Evolutionary conservation across 345 rosid species (phyloP).

Genomic region (Populus ilicifolia): DNA sequence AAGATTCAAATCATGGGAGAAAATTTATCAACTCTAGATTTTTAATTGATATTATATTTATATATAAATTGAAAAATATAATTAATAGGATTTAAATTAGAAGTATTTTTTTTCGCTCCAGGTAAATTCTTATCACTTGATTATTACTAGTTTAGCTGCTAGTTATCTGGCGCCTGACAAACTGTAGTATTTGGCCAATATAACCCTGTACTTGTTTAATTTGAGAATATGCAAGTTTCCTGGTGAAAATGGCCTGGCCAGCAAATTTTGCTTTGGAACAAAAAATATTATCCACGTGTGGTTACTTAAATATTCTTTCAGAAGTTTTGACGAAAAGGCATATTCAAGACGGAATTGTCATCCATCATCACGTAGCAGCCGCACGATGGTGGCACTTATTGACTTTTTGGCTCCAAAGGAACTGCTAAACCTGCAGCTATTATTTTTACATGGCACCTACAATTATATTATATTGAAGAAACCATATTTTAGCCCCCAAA

Average conservation of each 20-base stretch:
- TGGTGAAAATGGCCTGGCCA: background rate
- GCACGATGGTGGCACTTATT: background rate
- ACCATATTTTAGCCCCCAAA: background rate
- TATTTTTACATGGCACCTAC: background rate
- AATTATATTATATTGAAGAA: background rate
- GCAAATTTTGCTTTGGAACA: background rate
- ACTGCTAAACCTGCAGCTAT: background rate
- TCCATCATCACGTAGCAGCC: background rate
- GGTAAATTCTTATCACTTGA: no score
- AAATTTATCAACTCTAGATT: no score
- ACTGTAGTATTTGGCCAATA: no score
- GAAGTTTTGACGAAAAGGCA: background rate
- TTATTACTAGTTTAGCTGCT: no score
- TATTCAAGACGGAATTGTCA: background rate
- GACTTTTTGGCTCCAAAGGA: background rate
- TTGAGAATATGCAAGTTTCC: background rate
- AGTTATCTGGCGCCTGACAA: no score
- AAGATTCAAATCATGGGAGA: no score
- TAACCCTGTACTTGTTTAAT: no score
- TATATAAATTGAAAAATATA: no score
- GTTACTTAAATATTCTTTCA: background rate
- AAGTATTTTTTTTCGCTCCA: no score
- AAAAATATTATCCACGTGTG: background rate
- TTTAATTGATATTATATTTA: no score
- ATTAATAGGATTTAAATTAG: no score